Evolutionary conservation across 805 yeast species (phyloP).

Genomic region (Pachysolen tannophilus): DNA sequence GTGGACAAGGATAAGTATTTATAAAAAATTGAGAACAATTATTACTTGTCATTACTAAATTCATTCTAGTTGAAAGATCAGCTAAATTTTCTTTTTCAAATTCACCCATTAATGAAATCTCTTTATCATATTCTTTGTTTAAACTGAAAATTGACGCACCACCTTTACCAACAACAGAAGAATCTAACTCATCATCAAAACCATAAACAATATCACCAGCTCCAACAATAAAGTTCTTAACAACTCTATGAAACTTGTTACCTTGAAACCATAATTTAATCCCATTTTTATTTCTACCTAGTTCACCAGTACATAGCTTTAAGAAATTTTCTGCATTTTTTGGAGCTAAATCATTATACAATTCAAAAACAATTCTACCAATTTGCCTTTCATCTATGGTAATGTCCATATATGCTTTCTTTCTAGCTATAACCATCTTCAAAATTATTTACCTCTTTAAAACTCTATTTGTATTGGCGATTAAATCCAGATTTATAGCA

Average conservation of each 20-base stretch:
- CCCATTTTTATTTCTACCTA: slow-evolving; percentile 14
- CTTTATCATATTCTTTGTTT: slow-evolving; percentile 15
- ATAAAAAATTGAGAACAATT: slow-evolving; percentile 69
- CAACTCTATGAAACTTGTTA: slow-evolving; percentile 51
- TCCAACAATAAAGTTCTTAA: slow-evolving; percentile 65
- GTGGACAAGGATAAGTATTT: slow-evolving; percentile 62
- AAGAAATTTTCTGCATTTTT: slow-evolving; percentile 43
- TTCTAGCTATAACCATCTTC: background rate
- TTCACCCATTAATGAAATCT: slow-evolving; percentile 19
- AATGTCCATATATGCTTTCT: slow-evolving; percentile 42
- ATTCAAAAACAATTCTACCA: slow-evolving; percentile 58
- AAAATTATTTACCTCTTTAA: no score
- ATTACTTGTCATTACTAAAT: slow-evolving; percentile 57
- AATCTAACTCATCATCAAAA: slow-evolving; percentile 10
- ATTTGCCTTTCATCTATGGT: slow-evolving; percentile 28
- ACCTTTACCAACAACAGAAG: slow-evolving; percentile 29
- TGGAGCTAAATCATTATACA: slow-evolving; percentile 46
- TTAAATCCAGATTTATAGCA: no score
- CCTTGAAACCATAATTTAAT: slow-evolving; percentile 27
- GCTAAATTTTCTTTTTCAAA: slow-evolving; percentile 54
- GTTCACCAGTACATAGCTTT: slow-evolving; percentile 34
- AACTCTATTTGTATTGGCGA: no score
- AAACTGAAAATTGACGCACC: slow-evolving; percentile 36
- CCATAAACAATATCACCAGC: slow-evolving; percentile 52
- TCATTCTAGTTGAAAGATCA: slow-evolving; percentile 27